Conservation (phyloP, 139 green algal genomes). For the Tetradesmus obliquus region DNA sequence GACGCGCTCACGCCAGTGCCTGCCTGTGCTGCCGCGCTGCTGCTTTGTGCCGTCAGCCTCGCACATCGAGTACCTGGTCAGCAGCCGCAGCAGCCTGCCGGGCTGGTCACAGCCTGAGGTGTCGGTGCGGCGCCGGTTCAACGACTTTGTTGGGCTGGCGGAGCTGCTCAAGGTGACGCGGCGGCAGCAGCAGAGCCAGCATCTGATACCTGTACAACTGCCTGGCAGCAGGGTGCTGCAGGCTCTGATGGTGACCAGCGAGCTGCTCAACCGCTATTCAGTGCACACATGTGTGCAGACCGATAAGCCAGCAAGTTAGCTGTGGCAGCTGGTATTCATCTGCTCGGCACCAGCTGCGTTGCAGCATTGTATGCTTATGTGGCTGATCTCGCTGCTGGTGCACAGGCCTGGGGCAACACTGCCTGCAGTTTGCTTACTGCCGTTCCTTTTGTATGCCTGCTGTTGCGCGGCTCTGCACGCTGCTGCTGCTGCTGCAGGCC, state of each 20-base stretch:
- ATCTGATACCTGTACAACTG: neutral
- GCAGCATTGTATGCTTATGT: neutral
- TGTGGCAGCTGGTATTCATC: no score
- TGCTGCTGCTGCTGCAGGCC: slow-evolving; percentile 38
- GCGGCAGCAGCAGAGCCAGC: neutral
- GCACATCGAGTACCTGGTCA: slow-evolving; percentile 77
- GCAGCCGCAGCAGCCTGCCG: slow-evolving; percentile 47
- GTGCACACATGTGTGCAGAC: no score
- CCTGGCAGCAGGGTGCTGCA: no score
- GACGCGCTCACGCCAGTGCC: neutral
- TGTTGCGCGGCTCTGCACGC: neutral
- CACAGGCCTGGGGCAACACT: neutral
- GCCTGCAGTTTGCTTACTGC: neutral
- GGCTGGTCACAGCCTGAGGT: slow-evolving; percentile 10
- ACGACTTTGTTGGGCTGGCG: slow-evolving; percentile 70
- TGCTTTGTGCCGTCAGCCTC: slow-evolving; percentile 29
- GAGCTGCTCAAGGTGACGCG: slow-evolving; percentile 63
- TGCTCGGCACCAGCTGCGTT: no score
- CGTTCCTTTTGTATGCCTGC: neutral
- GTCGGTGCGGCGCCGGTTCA: slow-evolving; percentile 67
- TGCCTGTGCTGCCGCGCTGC: neutral
- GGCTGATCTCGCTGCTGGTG: neutral
- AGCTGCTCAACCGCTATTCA: no score
- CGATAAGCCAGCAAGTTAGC: no score
- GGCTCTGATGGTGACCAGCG: no score